phyloP scores from a whole-genome alignment of 192 early-diverging fungal genomes.

The Rhizophagus clarus region DNA sequence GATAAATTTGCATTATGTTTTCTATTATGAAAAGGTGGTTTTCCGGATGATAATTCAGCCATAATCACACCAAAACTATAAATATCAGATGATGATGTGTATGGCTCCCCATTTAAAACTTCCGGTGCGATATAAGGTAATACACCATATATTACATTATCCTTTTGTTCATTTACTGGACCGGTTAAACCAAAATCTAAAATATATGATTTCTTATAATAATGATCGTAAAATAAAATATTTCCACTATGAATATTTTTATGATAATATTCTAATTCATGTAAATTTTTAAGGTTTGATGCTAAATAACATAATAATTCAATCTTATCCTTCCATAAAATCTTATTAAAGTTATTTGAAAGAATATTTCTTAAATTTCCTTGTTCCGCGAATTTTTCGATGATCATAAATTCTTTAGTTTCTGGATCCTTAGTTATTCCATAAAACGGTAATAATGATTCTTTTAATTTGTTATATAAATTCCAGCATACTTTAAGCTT shows the following conservation, averaged over 20 bases:
- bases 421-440: background rate
- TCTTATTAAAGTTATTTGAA: conserved; percentile 33
- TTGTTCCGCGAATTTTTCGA: conserved; percentile 35
- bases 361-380: conserved; percentile 44
- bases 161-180: conserved; percentile 31
- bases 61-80: conserved; percentile 46
- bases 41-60: conserved; percentile 41
- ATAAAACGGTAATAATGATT: background rate
- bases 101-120: conserved; percentile 33
- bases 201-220: conserved; percentile 16
- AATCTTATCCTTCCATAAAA: conserved; percentile 39
- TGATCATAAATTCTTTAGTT: conserved; percentile 42
- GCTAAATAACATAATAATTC: conserved; percentile 34
- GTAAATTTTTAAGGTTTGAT: conserved; percentile 31
- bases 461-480: background rate
- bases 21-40: conserved; percentile 33
- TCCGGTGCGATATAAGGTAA: conserved; percentile 45
- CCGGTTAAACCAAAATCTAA: conserved; percentile 41
- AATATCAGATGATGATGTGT: conserved; percentile 39
- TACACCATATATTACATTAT: conserved; percentile 36
- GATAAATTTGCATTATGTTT: background rate
- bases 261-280: conserved; percentile 40
- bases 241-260: conserved; percentile 34
- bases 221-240: background rate
- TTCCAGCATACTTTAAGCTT: too few species aligned